Conservation (phyloP, 179 eudicot species). For the Drosera spatulata region DNA sequence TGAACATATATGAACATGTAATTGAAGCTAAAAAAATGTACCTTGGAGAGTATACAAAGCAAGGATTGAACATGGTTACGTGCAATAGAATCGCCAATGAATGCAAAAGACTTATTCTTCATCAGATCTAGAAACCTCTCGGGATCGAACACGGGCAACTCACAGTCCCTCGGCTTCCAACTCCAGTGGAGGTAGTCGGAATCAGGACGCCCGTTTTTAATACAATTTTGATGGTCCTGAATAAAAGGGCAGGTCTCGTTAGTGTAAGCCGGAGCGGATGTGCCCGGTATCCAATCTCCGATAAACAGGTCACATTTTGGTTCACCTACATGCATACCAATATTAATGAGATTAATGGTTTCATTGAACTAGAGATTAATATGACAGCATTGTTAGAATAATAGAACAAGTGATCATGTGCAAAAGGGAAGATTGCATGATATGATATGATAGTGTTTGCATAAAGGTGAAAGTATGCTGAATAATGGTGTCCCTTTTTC, state of each 20-base stretch:
- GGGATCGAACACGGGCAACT: slow-evolving; percentile 27
- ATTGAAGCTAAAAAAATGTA: slow-evolving; percentile 3
- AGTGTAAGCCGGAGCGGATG: slow-evolving; percentile 23
- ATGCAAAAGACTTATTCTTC: slow-evolving; percentile 37
- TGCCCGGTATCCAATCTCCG: slow-evolving; percentile 29
- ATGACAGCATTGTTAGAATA: too few relatives aligned
- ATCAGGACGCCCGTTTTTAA: slow-evolving; percentile 37
- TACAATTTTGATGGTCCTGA: slow-evolving; percentile 23
- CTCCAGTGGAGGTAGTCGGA: slow-evolving; percentile 29
- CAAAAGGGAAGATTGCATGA: too few relatives aligned
- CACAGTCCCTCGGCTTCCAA: slow-evolving; percentile 34
- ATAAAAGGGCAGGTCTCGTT: slow-evolving; percentile 19
- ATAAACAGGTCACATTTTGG: slow-evolving; percentile 25
- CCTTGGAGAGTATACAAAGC: slow-evolving; percentile 41
- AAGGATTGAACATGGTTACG: slow-evolving; percentile 51
- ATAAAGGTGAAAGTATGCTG: too few relatives aligned
- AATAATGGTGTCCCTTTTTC: too few relatives aligned
- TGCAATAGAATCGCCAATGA: slow-evolving; percentile 49
- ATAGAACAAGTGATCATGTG: too few relatives aligned
- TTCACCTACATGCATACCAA: background rate
- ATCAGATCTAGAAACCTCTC: slow-evolving; percentile 25
- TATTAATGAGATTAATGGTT: too few relatives aligned
- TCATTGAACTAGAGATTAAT: too few relatives aligned
- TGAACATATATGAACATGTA: slow-evolving; percentile 1
- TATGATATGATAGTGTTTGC: too few relatives aligned